Conservation (phyloP, 2,329 filamentous ascomycete genomes). For the Aspergillus aculeatinus region DNA sequence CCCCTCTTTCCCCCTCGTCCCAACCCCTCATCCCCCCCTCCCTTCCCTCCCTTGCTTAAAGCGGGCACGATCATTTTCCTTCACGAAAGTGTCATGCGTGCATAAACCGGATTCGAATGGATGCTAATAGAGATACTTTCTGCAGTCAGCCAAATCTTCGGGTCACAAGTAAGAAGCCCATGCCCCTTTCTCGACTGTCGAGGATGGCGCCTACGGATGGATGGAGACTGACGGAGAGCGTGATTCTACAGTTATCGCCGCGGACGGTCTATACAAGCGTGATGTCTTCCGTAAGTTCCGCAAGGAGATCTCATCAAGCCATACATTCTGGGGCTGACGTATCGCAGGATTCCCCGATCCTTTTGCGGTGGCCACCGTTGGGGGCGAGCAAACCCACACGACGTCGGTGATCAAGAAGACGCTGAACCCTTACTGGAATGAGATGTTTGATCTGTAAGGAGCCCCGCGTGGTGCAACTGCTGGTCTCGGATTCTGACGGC, state of each 20-base stretch:
- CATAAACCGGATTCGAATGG: slow-evolving; percentile 10
- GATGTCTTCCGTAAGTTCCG: slow-evolving; percentile 89
- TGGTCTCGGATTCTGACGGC: slow-evolving; percentile 14
- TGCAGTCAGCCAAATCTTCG: slow-evolving; percentile 79
- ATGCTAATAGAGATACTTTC: slow-evolving; percentile 23
- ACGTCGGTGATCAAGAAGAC: slow-evolving; percentile 96
- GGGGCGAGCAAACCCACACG: slow-evolving; percentile 98
- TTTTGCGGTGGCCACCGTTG: slow-evolving; percentile 94
- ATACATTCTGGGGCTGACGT: slow-evolving; percentile 10
- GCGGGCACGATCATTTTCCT: neutral
- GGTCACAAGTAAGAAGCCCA: slow-evolving; percentile 71
- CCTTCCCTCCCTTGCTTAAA: neutral
- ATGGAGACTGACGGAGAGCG: slow-evolving; percentile 23
- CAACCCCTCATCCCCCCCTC: slow-evolving; percentile 8
- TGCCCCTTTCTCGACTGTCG: slow-evolving; percentile 1
- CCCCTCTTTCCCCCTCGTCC: slow-evolving; percentile 2
- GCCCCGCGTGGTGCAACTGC: neutral
- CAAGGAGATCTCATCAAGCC: neutral
- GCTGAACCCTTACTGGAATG: slow-evolving; percentile 99
- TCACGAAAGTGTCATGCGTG: slow-evolving; percentile 2
- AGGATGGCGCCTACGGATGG: neutral
- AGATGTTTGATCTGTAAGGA: slow-evolving; percentile 93
- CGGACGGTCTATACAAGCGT: slow-evolving; percentile 96
- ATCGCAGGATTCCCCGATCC: slow-evolving; percentile 87
- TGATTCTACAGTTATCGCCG: slow-evolving; percentile 77